These are phyloP conservation scores for Codiaeum variegatum DNA, from an alignment of 441 rosid species.

Conservation along the genomic window DNA sequence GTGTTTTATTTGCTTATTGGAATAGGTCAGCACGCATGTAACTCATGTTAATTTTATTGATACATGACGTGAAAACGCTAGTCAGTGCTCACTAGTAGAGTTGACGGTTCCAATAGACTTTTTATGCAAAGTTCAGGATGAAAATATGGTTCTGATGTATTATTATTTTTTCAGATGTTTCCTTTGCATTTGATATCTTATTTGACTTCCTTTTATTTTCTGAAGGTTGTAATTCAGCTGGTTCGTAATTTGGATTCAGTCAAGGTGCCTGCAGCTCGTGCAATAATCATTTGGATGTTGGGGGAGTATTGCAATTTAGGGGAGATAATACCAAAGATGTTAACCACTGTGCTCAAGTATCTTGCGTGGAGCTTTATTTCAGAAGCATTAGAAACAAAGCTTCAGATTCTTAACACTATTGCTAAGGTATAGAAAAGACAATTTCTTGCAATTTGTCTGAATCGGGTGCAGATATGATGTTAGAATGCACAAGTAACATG, in stretches of 20 bases:
- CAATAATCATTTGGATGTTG: conserved; percentile 85
- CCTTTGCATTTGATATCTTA: conserved; percentile 3
- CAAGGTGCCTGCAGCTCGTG: conserved; percentile 85
- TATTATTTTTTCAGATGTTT: conserved; percentile 1
- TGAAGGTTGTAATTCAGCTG: conserved; percentile 75
- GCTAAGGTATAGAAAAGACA: conserved; percentile 54
- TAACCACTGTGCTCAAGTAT: conserved; percentile 70
- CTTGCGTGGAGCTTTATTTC: conserved; percentile 87
- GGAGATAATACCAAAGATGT: conserved; percentile 65
- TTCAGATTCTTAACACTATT: conserved; percentile 76
- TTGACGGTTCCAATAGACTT: too few relatives aligned
- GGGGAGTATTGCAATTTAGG: conserved; percentile 84
- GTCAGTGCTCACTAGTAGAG: too few relatives aligned
- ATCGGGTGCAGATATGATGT: neutral
- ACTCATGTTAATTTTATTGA: too few relatives aligned
- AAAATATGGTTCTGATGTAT: neutral
- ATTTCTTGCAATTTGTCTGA: conserved; percentile 10
- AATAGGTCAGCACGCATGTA: too few relatives aligned
- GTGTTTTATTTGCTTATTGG: too few relatives aligned
- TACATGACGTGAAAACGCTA: too few relatives aligned
- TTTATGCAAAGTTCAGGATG: too few relatives aligned
- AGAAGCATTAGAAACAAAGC: conserved; percentile 82
- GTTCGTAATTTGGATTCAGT: conserved; percentile 76
- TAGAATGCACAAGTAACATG: conserved; percentile 2
- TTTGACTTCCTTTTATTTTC: conserved; percentile 16